A percentile compares a stretch with the other conserved stretches of the same genome.
phyloP scores from a whole-genome alignment of 139 green algal species.

The Tetradesmus lagerheimii region DNA sequence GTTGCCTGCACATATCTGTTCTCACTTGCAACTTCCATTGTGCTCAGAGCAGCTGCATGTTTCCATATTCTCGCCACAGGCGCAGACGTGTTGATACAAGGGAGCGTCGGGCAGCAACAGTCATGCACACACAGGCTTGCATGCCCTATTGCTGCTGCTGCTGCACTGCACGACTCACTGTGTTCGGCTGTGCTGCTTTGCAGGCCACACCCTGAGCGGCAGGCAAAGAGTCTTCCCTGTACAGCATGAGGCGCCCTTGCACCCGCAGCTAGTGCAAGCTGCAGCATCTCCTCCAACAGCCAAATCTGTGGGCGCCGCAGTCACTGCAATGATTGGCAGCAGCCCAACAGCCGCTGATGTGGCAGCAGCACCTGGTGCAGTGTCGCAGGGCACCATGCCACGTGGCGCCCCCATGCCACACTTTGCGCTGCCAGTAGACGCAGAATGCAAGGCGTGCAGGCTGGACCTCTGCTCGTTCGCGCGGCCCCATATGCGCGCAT shows the following conservation, averaged over 20 bases:
- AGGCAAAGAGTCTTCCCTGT: background rate
- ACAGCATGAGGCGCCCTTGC: background rate
- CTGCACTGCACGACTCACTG: background rate
- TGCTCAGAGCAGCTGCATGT: too few species aligned
- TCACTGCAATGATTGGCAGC: background rate
- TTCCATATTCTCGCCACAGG: too few species aligned
- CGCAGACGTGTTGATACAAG: too few species aligned
- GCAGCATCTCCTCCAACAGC: background rate
- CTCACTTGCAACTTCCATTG: too few species aligned
- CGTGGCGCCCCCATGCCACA: background rate
- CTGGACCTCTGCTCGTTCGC: background rate
- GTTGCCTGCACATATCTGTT: too few species aligned
- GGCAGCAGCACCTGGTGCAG: background rate
- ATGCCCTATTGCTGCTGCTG: background rate
- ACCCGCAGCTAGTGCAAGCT: background rate
- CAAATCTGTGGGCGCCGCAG: background rate
- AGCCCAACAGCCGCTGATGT: background rate
- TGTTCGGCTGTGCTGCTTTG: background rate
- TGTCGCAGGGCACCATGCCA: background rate
- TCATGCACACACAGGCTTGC: background rate
- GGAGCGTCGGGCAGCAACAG: too few species aligned
- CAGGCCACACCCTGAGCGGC: background rate
- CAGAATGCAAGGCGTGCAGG: slow-evolving; percentile 34
- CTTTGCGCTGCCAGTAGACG: slow-evolving; percentile 42
- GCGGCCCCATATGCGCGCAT: slow-evolving; percentile 53